Evolutionary conservation across 2,329 filamentous ascomycete species (phyloP).

Genomic region (Colletotrichum cordylinicola): DNA sequence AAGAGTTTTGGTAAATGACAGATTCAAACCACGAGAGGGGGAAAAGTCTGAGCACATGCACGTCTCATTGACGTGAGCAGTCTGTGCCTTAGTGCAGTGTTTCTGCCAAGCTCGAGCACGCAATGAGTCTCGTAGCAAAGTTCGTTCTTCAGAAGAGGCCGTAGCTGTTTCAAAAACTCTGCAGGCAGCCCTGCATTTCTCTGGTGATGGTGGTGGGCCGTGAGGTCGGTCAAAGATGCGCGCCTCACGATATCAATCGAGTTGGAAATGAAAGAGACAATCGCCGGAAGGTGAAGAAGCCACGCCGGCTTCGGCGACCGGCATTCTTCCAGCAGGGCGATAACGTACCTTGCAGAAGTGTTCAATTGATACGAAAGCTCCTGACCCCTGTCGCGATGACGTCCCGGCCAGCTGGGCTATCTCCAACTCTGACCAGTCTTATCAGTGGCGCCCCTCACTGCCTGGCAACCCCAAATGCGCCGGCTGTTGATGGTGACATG

Average conservation of each 20-base stretch:
- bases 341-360: background rate
- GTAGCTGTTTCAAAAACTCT: background rate
- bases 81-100: background rate
- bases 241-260: background rate
- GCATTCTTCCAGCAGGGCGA: background rate
- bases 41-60: background rate
- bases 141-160: background rate
- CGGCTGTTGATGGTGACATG: constrained; percentile 7
- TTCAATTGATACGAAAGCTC: background rate
- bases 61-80: background rate
- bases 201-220: background rate
- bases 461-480: background rate
- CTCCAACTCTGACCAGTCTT: constrained; percentile 2
- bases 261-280: background rate
- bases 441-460: constrained; percentile 12
- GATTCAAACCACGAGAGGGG: background rate
- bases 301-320: background rate
- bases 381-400: background rate
- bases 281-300: background rate
- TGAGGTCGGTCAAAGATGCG: background rate
- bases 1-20: background rate
- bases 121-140: background rate
- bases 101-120: background rate
- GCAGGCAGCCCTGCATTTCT: background rate
- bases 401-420: background rate